phyloP scores from a whole-genome alignment of 805 yeast genomes.

The Sugiyamaella chiloensis region DNA sequence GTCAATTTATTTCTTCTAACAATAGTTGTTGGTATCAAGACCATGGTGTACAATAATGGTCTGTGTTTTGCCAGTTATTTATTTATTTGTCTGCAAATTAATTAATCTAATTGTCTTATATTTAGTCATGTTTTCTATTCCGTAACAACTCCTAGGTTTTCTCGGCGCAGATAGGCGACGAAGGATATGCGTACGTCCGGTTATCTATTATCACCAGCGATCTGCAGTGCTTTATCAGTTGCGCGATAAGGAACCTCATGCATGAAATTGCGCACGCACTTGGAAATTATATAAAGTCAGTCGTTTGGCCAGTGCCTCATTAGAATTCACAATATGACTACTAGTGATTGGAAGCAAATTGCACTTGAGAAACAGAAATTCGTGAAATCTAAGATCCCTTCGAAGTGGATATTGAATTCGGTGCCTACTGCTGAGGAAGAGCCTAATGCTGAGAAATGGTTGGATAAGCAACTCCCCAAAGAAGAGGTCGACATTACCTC shows the following conservation, averaged over 20 bases:
- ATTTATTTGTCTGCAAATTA: background rate
- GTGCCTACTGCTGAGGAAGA: conserved; percentile 13
- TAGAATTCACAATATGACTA: too few relatives aligned
- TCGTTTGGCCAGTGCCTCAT: too few relatives aligned
- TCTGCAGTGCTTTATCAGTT: too few relatives aligned
- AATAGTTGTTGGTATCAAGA: conserved; percentile 33
- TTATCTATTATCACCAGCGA: too few relatives aligned
- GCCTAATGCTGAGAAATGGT: conserved; percentile 2
- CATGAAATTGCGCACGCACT: too few relatives aligned
- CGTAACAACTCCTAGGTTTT: too few relatives aligned
- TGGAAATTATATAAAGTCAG: too few relatives aligned
- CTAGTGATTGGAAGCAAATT: background rate
- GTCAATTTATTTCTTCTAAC: conserved; percentile 1
- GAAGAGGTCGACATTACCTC: conserved; percentile 7
- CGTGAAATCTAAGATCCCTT: conserved; percentile 11
- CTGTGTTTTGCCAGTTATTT: conserved; percentile 1
- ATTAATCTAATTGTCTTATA: too few relatives aligned
- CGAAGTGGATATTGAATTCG: conserved; percentile 8
- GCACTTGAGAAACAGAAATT: background rate
- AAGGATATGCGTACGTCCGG: too few relatives aligned
- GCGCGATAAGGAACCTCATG: too few relatives aligned
- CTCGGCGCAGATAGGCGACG: too few relatives aligned
- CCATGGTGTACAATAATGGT: too few relatives aligned
- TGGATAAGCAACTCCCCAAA: conserved; percentile 11
- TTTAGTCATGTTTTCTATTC: background rate